These are phyloP conservation scores for Aegilops longissima DNA, from an alignment of 176 grass and related monocot genomes.

Conservation along the genomic window DNA sequence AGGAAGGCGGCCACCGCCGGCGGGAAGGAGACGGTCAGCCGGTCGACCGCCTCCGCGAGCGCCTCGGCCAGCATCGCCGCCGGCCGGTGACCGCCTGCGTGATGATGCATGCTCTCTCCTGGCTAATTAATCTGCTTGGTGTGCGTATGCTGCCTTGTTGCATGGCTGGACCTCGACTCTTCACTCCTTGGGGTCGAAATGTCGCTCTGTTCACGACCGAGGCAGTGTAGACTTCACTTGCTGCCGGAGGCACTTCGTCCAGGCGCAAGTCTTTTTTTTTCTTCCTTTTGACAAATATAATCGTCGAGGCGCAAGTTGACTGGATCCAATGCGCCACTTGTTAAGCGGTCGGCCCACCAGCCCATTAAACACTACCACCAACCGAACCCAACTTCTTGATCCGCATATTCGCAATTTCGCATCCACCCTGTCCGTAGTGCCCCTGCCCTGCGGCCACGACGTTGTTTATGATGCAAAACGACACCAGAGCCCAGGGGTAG, in stretches of 20 bases:
- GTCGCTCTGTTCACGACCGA: background rate
- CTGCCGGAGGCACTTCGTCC: background rate
- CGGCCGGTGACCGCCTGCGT: background rate
- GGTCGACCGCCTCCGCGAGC: background rate
- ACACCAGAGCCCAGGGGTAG: background rate
- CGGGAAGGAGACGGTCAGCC: background rate
- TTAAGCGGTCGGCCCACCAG: background rate
- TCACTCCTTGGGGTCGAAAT: background rate
- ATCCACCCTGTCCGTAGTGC: background rate
- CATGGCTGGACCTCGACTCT: background rate
- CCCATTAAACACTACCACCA: background rate
- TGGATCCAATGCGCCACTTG: background rate
- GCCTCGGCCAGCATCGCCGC: background rate
- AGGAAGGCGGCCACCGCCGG: background rate
- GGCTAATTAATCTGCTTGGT: background rate
- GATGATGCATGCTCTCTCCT: background rate
- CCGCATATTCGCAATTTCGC: background rate
- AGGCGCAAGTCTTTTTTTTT: no score
- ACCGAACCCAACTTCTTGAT: background rate
- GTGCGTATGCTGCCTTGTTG: background rate
- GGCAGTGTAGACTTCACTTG: background rate
- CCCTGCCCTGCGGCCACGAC: no score
- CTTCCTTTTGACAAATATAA: no score
- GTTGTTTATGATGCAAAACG: background rate
- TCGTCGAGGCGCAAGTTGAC: background rate